These are phyloP conservation scores for Cercophora scortea DNA, from an alignment of 495 filamentous ascomycete species.

Conservation along the genomic window DNA sequence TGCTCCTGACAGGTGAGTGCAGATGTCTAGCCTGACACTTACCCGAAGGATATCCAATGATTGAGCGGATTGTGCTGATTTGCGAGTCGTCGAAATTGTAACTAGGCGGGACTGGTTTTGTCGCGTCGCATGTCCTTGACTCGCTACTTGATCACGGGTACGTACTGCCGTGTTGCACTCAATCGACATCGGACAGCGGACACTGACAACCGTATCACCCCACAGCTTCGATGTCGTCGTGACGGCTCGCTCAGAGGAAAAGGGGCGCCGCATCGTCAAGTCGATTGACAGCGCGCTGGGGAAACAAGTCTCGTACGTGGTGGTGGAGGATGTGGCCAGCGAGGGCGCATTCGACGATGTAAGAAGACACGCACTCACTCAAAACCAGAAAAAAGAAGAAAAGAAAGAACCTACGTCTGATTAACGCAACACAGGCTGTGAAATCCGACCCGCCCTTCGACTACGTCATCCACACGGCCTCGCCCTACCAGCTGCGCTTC, in stretches of 20 bases:
- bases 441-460: conserved; percentile 22
- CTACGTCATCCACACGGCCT: conserved; percentile 39
- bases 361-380: neutral
- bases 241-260: conserved; percentile 32
- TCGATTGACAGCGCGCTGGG: conserved; percentile 10
- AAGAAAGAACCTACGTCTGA: no score
- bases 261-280: conserved; percentile 27
- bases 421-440: conserved; percentile 10
- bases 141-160: conserved; percentile 24
- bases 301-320: conserved; percentile 18
- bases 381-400: neutral
- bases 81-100: no score
- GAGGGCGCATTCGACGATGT: conserved; percentile 29
- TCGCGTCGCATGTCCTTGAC: conserved; percentile 34
- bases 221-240: conserved; percentile 30
- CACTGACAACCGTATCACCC: neutral
- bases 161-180: neutral
- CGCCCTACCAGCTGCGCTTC: conserved; percentile 30
- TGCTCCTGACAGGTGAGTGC: conserved; percentile 22
- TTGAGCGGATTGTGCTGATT: no score
- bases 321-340: conserved; percentile 28
- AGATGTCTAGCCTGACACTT: neutral
- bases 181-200: no score
- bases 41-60: no score
- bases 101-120: conserved; percentile 32